Conservation (phyloP, 2,329 filamentous ascomycete species). For the Paecilomyces formosus region DNA sequence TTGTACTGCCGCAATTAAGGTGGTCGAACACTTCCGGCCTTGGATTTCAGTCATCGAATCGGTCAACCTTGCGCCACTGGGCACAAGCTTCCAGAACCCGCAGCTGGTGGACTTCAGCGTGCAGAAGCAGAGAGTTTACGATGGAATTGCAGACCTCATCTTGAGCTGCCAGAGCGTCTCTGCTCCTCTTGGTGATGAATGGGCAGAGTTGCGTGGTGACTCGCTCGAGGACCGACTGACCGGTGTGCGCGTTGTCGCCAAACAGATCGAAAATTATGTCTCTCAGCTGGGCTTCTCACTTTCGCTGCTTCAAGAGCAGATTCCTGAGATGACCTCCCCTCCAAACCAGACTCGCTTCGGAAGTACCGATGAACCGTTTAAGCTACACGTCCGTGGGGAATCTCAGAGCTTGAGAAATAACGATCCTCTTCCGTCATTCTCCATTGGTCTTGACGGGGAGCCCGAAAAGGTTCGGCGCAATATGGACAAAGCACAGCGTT, state of each 20-base stretch:
- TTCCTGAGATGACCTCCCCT: constrained; percentile 49
- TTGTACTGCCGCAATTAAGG: constrained; percentile 68
- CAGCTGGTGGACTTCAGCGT: constrained; percentile 79
- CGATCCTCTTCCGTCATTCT: constrained; percentile 33
- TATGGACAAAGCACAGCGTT: constrained; percentile 40
- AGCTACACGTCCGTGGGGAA: constrained; percentile 21
- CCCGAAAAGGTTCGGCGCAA: constrained; percentile 34
- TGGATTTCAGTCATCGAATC: constrained; percentile 90
- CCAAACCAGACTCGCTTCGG: constrained; percentile 31
- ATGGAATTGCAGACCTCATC: constrained; percentile 83
- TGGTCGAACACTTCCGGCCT: constrained; percentile 80
- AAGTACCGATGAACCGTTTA: constrained; percentile 15
- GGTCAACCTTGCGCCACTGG: constrained; percentile 75
- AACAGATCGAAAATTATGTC: constrained; percentile 77
- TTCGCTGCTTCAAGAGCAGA: constrained; percentile 76
- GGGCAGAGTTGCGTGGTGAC: constrained; percentile 85
- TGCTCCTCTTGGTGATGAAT: constrained; percentile 86
- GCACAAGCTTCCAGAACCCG: constrained; percentile 71
- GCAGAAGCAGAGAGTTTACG: constrained; percentile 90
- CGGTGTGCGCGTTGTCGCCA: constrained; percentile 67
- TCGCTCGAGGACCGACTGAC: constrained; percentile 80
- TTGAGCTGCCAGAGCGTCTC: constrained; percentile 86
- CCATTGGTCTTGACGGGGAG: constrained; percentile 28
- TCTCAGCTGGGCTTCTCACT: constrained; percentile 83
- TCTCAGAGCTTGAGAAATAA: constrained; percentile 29